Evolutionary conservation across 2,329 filamentous ascomycete genomes (phyloP), one percentile per base, ranked within the genome.

Genomic region (Laburnicola sp.): DNA sequence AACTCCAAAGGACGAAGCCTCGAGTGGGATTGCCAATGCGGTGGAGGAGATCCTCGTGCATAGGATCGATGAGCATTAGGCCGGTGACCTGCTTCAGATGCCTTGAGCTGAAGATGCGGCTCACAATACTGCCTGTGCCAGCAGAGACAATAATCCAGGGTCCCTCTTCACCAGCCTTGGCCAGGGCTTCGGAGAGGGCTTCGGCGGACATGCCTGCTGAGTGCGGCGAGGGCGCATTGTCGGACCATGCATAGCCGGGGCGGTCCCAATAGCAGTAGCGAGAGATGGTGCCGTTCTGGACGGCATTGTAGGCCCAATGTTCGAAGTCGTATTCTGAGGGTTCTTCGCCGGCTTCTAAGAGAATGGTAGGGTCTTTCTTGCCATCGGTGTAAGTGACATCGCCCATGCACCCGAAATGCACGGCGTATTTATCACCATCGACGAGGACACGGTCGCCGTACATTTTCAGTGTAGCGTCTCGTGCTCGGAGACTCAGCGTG

Each of bases 181-280:
- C 86, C 4, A 99, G 81, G 2, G 91, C 90, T 75, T 97, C 92
- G 37, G 90, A 92, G 25, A 97, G 78, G 0, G 86, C 90, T 65
- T 96, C 91, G 4, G 89, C 86, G n/a, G 89, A 87, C 83, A 97
- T 96, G 37, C 92, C 91, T 3, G 91, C 93, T 4, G 90, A 96
- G 63, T 96, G 86, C 0, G 94, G 94, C 4, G 92, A 97, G 2
- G 94, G 94, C 0, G 93, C 91, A 48, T 94, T 93, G 73, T 99
- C 94, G 40, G 85, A 84, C 86, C 91, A 96, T 5, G 83, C 93
- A 49, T 93, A 82, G 1, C 94, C 94, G 0, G 94, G 94, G 22
- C 94, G 87, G 70, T 99, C 94, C 69, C 90, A 92, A 73, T 96
- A 97, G 79, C 94, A 99, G 76, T 96, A 97, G 53, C 93, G 86